Base-by-base conservation (phyloP, 208 protist genomes). In the Porcisia deanei region DNA sequence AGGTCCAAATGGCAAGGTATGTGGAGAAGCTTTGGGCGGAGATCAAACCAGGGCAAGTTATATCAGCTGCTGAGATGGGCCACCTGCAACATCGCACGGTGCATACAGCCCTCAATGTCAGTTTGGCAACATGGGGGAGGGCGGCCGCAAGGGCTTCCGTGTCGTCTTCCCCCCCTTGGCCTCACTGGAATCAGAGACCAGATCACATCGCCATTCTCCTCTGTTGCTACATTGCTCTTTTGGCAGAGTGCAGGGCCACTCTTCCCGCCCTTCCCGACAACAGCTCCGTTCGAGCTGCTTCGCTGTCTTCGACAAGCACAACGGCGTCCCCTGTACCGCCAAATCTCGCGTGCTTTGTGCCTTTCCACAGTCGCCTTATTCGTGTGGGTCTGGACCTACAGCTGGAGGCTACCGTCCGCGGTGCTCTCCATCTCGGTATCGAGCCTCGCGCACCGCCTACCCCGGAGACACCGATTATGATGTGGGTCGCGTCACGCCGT, bases 341-440 rank as follows among this genome's bases (percentile, higher is more conserved):
- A 3, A 22, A 58, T 57, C 20, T 57, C 22, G 30, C 71, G 49
- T 81, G 66, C 57, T 71, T 77, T 58, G 52, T 82, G 20, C 72
- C 77, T 3, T 82, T 75, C 20, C 30, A 64, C 60, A 66, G 71
- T n/a, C 72, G 78, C 22, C 41, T 82, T 18, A 37, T 77, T 12
- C 77, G 77, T 30, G 60, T 74, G 7, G 77, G 71, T 37, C 71
- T 82, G 54, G 30, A 49, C 5, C 20, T 82, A 69, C 78, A 78
- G 49, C 43, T 82, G 72, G 78, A 70, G 16, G 54, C 34, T 1
- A 75, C 59, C 1, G 9, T 73, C 25, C n/a, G 68, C 0, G 72
- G 72, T 3, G 78, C 73, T 0, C 52, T 75, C 3, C 73, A 82
- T 49, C 68, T 82, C 1, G 73, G 60, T 0, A n/a, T 82, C 18